These are phyloP conservation scores for Naganishia sp. DNA, from an alignment of 1,284 basidiomycete genomes.

Conservation along the genomic window DNA sequence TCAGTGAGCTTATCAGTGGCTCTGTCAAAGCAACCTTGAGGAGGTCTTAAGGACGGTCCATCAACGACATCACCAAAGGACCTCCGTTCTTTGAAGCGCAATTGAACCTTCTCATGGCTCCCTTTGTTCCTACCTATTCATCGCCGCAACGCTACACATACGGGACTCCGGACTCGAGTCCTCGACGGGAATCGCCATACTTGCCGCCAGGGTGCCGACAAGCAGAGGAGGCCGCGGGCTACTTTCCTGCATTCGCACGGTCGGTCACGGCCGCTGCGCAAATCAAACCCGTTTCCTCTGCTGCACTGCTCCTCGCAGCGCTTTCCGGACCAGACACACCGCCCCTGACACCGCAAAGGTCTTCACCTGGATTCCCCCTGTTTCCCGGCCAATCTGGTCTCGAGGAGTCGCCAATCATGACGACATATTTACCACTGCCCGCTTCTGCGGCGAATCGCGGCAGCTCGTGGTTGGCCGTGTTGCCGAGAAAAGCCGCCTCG, in stretches of 20 bases:
- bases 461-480: neutral
- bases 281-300: constrained; percentile 5
- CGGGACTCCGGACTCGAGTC: constrained; percentile 12
- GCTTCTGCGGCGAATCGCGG: neutral
- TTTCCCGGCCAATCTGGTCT: too few species aligned
- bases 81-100: neutral
- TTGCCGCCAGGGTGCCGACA: neutral
- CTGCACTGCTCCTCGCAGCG: constrained; percentile 13
- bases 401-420: too few species aligned
- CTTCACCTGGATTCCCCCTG: neutral
- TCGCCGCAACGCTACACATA: constrained; percentile 5
- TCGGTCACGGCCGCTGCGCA: constrained; percentile 1
- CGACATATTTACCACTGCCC: constrained; percentile 8
- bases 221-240: neutral
- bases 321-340: constrained; percentile 10
- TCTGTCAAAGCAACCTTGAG: too few species aligned
- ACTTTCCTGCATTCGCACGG: constrained; percentile 19
- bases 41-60: too few species aligned
- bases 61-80: too few species aligned
- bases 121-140: neutral
- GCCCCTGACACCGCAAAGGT: constrained; percentile 5
- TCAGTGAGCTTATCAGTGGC: too few species aligned
- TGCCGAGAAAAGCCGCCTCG: constrained; percentile 6
- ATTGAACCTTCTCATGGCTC: constrained; percentile 3
- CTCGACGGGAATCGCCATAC: neutral